Conservation (phyloP, 139 green algal genomes). For the Trebouxia sp. region DNA sequence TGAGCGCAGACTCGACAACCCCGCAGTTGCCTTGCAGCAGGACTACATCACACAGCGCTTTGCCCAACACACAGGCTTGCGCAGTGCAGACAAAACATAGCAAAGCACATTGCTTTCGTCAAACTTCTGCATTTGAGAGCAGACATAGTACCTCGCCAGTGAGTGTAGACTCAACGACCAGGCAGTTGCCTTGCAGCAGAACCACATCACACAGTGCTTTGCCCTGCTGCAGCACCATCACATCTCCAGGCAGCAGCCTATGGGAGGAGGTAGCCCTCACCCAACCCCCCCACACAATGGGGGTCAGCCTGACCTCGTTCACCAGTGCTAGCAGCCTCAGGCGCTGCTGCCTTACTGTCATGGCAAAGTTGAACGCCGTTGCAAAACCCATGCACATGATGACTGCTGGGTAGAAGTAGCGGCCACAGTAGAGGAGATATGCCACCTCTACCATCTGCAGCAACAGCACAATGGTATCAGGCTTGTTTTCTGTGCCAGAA, state of each 20-base stretch:
- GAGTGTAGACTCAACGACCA: slow-evolving; percentile 16
- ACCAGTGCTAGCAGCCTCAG: not conserved
- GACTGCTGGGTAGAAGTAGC: not conserved
- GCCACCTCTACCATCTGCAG: not conserved
- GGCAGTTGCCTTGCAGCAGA: not conserved
- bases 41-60: no score
- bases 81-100: no score
- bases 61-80: no score
- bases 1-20: no score
- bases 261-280: not conserved
- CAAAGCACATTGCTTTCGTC: no score
- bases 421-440: not conserved
- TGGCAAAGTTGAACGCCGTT: not conserved
- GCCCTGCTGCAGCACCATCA: not conserved
- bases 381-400: not conserved
- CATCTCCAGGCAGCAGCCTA: not conserved
- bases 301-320: not conserved
- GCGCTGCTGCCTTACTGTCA: not conserved
- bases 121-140: no score
- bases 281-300: slow-evolving; percentile 1
- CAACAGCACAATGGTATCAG: not conserved
- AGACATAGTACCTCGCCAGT: slow-evolving; percentile 9
- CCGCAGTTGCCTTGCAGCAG: no score
- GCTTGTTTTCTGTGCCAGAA: not conserved
- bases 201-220: slow-evolving; percentile 13